These are phyloP conservation scores for Acanthamoeba rhysodes DNA, from an alignment of 208 protist species.

Conservation along the genomic window DNA sequence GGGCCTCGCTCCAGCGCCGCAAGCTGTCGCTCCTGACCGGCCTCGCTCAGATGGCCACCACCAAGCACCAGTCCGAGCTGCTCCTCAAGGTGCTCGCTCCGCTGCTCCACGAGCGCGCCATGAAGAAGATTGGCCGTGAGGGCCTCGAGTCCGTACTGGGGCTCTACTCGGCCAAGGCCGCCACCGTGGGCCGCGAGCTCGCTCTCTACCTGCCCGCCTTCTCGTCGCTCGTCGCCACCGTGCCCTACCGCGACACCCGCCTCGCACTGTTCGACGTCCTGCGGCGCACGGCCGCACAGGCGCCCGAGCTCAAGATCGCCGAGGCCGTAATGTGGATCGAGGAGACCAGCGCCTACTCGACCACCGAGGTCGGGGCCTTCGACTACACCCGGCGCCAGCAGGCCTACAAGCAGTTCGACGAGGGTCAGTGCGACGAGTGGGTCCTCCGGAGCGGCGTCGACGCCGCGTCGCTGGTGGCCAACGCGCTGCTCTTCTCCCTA, in stretches of 20 bases:
- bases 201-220: conserved; percentile 25
- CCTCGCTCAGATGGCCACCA: background rate
- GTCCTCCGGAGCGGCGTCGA: background rate
- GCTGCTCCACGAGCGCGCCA: background rate
- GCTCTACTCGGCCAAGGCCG: conserved; percentile 31
- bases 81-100: conserved; percentile 13
- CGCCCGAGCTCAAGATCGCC: conserved; percentile 24
- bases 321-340: conserved; percentile 60
- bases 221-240: conserved; percentile 31
- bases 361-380: conserved; percentile 51
- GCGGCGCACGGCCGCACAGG: background rate
- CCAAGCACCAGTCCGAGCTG: background rate
- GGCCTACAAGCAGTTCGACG: conserved; percentile 61
- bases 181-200: background rate
- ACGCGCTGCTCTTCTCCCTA: conserved; percentile 50
- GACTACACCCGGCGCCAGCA: conserved; percentile 50
- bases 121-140: conserved; percentile 44
- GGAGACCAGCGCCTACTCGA: conserved; percentile 65
- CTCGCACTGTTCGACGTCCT: conserved; percentile 35
- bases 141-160: conserved; percentile 29
- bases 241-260: conserved; percentile 27
- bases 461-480: conserved; percentile 34
- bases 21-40: background rate
- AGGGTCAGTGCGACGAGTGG: conserved; percentile 51
- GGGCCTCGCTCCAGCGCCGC: conserved; percentile 42